Evolutionary conservation across 2,329 filamentous ascomycete species (phyloP), one percentile per base, ranked within the genome.

Genomic region (Epichloe gansuensis): DNA sequence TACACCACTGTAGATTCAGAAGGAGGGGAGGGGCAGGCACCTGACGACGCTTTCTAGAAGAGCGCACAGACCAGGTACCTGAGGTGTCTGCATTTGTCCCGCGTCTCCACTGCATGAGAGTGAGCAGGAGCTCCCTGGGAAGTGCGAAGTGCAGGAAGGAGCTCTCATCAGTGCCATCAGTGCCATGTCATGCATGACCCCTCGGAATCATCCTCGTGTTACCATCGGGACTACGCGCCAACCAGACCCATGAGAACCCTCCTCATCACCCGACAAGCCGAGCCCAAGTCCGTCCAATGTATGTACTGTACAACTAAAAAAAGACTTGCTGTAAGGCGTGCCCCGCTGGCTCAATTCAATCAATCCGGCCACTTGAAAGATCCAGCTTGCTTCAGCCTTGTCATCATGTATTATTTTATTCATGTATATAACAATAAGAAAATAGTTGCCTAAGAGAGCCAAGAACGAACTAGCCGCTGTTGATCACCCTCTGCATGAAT

Each of bases 31-130:
- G 42, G 36, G 34, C 49, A 50, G 40, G 50, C 51, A 46, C 51
- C 31, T 47, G 53, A 44, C 49, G 58, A 61, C 61, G 56, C 58
- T 60, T 61, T 61, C 58, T 61, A 62, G 60, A 62, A 62, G 45
- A 40, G 54, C 50, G 58, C 59, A 60, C 59, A 51, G 56, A 40
- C 54, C 58, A 56, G 9, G 1, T 31, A 11, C 17, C 17, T 21
- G 17, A 21, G 38, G n/a, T 17, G 38, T 35, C 40, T 50, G 51
- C 49, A 51, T 45, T 34, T 50, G 51, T 53, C 51, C 51, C 47
- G 47, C 47, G 47, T 39, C 51, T 34, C 47, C 47, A 49, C 38
- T 39, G 23, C 47, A 41, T 15, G 21, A 21, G 13, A 43, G 40
- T 5, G 23, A n/a, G 13, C 36, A 13, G 36, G 36, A 13, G 15